These are phyloP conservation scores for Carex parvula DNA, from an alignment of 176 grass and related monocot genomes.

Conservation along the genomic window DNA sequence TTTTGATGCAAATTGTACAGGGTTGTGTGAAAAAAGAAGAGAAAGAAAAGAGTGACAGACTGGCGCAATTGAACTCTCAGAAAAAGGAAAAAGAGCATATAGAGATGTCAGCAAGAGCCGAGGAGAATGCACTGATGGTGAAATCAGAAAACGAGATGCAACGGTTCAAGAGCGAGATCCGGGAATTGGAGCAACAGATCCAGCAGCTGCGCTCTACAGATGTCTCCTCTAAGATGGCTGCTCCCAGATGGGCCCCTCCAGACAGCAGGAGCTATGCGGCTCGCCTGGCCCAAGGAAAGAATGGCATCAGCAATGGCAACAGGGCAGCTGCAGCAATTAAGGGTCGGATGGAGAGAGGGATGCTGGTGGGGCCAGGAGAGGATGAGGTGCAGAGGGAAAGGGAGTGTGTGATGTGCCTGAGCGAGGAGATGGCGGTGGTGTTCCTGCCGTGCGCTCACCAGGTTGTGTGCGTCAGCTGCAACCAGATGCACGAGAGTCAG, in stretches of 20 bases:
- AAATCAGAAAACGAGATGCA: slow-evolving; percentile 73
- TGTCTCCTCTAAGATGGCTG: slow-evolving; percentile 32
- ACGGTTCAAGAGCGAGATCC: slow-evolving; percentile 62
- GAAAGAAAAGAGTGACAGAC: slow-evolving; percentile 46
- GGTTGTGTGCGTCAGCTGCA: slow-evolving; percentile 79
- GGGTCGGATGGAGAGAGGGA: slow-evolving; percentile 14
- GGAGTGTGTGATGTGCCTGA: slow-evolving; percentile 95
- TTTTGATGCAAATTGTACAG: slow-evolving; percentile 27
- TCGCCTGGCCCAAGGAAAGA: slow-evolving; percentile 59
- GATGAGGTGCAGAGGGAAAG: slow-evolving; percentile 75
- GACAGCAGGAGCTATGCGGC: slow-evolving; percentile 45
- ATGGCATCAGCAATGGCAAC: slow-evolving; percentile 18
- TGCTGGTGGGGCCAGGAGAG: slow-evolving; percentile 31
- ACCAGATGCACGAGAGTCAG: slow-evolving; percentile 76
- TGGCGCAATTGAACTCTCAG: slow-evolving; percentile 41
- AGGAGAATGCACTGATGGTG: slow-evolving; percentile 66
- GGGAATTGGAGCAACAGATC: slow-evolving; percentile 68
- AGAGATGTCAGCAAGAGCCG: slow-evolving; percentile 56
- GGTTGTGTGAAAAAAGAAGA: slow-evolving; percentile 55
- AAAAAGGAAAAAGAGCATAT: slow-evolving; percentile 64
- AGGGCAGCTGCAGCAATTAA: slow-evolving; percentile 9
- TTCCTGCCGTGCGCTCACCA: slow-evolving; percentile 88
- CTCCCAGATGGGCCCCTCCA: slow-evolving; percentile 45
- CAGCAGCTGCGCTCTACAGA: slow-evolving; percentile 45
- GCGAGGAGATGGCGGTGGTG: slow-evolving; percentile 85